A percentile compares a stretch with the other conserved stretches of the same genome.
phyloP scores from a whole-genome alignment of 306 rosid species.

The Prunus mume region DNA sequence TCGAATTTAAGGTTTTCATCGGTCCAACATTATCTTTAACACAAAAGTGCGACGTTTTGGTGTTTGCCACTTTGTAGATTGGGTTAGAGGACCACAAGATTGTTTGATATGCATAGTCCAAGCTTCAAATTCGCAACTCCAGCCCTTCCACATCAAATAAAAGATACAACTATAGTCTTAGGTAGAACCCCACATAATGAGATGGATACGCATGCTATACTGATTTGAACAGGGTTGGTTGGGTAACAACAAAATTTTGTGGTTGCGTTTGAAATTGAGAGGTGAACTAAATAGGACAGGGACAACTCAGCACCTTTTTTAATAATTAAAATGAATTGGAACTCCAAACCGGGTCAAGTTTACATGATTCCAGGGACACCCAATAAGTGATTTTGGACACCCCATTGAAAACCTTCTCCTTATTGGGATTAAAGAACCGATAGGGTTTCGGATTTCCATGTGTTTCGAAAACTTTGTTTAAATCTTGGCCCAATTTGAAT shows the following conservation, averaged over 20 bases:
- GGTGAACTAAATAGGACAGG: background rate
- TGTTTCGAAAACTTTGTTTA: background rate
- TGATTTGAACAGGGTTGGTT: background rate
- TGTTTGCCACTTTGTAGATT: background rate
- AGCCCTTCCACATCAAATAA: constrained; percentile 1
- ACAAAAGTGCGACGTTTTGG: background rate
- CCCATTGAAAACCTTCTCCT: too few relatives aligned
- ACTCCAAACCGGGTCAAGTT: background rate
- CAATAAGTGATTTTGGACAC: background rate
- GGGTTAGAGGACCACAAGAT: constrained; percentile 5
- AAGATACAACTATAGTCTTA: background rate
- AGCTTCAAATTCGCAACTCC: constrained; percentile 2
- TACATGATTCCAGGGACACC: background rate
- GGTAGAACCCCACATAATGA: background rate
- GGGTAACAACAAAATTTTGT: background rate
- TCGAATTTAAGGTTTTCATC: background rate
- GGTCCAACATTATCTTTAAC: background rate
- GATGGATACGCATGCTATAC: background rate
- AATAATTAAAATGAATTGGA: too few relatives aligned
- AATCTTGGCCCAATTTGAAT: background rate
- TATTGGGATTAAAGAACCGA: too few relatives aligned
- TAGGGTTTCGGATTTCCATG: background rate
- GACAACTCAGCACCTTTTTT: background rate
- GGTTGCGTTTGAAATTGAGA: constrained; percentile 1
- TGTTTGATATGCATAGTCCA: background rate